These are phyloP conservation scores for Corymbia citriodora DNA, from an alignment of 441 rosid genomes.

Conservation along the genomic window DNA sequence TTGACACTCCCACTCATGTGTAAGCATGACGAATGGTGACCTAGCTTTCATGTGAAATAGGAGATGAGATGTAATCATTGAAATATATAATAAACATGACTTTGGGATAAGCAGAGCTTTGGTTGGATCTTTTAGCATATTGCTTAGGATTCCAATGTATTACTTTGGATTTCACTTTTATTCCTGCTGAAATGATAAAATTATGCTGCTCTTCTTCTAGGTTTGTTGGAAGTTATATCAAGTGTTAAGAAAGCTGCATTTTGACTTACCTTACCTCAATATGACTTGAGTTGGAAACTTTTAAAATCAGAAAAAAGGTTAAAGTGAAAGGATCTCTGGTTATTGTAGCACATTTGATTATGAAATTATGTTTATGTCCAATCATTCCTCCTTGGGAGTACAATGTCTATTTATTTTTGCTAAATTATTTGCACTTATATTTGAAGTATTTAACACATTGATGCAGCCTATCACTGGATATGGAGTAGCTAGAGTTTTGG, in stretches of 20 bases:
- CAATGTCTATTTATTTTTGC: slow-evolving; percentile 5
- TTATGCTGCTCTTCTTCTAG: not conserved
- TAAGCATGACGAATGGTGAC: not conserved
- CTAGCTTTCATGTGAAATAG: not conserved
- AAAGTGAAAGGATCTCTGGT: not conserved
- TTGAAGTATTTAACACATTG: too few relatives aligned
- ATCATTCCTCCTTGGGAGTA: not conserved
- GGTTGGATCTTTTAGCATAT: not conserved
- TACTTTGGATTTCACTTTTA: not conserved
- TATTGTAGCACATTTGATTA: not conserved
- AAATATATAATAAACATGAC: not conserved
- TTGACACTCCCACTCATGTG: not conserved
- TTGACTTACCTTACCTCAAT: not conserved
- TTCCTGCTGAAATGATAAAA: not conserved
- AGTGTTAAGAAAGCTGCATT: not conserved
- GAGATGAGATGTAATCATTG: not conserved
- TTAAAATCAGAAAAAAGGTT: not conserved
- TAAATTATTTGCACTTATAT: too few relatives aligned
- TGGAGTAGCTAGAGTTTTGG: not conserved
- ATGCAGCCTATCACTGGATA: not conserved
- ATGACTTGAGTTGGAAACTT: not conserved
- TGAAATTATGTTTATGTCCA: not conserved
- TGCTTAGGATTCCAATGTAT: not conserved
- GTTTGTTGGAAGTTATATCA: not conserved
- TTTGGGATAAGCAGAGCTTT: not conserved